Evolutionary conservation across 2,329 filamentous ascomycete species (phyloP), one percentile per base, ranked within the genome.

Genomic region (Diaporthe sp.): DNA sequence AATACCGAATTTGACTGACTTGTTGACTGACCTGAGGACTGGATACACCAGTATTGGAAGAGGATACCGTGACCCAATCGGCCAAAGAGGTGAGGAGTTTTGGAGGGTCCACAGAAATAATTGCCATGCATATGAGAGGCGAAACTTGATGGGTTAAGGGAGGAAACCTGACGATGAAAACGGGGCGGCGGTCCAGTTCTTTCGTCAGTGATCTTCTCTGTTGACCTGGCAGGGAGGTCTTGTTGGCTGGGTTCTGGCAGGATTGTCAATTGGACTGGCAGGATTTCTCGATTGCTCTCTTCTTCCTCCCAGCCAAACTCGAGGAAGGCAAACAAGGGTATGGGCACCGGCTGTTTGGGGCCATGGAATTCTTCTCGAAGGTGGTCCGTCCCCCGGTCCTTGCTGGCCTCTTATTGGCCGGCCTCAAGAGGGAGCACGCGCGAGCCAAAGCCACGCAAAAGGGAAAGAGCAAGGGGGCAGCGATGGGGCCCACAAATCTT

Each of bases 291-390:
- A 7, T 6, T 22, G 7, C 27, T 39, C 35, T 39, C 32, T 35
- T n/a, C n/a, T n/a, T 22, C 30, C 27, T 50, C 50, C 10, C 50
- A 44, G 66, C 30, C 51, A 25, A 35, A n/a, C 4, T 6, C 22
- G 6, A 37, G 44, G 30, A 10, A 37, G 44, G 27, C 30, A 30
- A 51, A 39, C 30, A 58, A 37, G 44, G 27, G 44, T 37, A 47
- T 59, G 53, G 55, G 56, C 12, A 51, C 53, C 61, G 61, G 61
- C 42, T 25, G 69, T 39, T 61, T 61, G 35, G 69, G 50, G 50
- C 69, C 55, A 71, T 71, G 69, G 69, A 71, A 71, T 71, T 71
- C 69, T 71, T 71, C 69, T 71, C 39, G 69, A 71, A 71, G 55
- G 55, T 32, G 51, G n/a, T 32, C 69, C 42, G 35, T 50, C 30